phyloP scores from a whole-genome alignment of 2,329 filamentous ascomycete species.

The Dissoconium aciculare region DNA sequence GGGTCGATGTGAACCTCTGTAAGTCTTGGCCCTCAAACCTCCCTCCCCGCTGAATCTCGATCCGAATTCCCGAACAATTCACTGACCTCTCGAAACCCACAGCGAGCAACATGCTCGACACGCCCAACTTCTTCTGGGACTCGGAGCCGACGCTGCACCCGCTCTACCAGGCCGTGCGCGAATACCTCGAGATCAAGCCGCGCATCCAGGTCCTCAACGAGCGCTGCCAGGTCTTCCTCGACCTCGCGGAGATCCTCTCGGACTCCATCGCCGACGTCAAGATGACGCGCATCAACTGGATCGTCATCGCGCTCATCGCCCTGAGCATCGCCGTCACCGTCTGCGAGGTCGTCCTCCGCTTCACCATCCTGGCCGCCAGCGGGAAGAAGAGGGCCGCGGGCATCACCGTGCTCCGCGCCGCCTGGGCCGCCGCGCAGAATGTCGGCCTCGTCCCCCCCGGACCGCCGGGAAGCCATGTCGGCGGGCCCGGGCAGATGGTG shows the following conservation, averaged over 20 bases:
- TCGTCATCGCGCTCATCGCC: constrained; percentile 86
- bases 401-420: too few species aligned
- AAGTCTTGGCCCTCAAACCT: too few species aligned
- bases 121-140: constrained; percentile 98
- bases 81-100: constrained; percentile 7
- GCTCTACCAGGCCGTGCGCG: constrained; percentile 82
- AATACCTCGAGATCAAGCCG: constrained; percentile 94
- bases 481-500: too few species aligned
- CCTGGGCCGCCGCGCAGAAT: too few species aligned
- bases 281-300: constrained; percentile 95
- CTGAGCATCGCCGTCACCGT: constrained; percentile 84
- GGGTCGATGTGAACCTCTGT: constrained; percentile 97
- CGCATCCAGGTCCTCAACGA: constrained; percentile 96
- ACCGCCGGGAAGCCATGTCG: too few species aligned
- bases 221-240: constrained; percentile 87
- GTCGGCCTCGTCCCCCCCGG: too few species aligned
- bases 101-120: constrained; percentile 92
- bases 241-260: constrained; percentile 85
- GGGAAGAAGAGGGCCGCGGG: too few species aligned
- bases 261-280: constrained; percentile 87
- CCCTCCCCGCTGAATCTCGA: not conserved
- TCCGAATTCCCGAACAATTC: not conserved
- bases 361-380: constrained; percentile 47
- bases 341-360: constrained; percentile 74
- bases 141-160: constrained; percentile 89